Evolutionary conservation across 768 basidiomycete genomes (phyloP), one percentile per base, ranked within the genome.

Genomic region (Auricularia auricula-judae): DNA sequence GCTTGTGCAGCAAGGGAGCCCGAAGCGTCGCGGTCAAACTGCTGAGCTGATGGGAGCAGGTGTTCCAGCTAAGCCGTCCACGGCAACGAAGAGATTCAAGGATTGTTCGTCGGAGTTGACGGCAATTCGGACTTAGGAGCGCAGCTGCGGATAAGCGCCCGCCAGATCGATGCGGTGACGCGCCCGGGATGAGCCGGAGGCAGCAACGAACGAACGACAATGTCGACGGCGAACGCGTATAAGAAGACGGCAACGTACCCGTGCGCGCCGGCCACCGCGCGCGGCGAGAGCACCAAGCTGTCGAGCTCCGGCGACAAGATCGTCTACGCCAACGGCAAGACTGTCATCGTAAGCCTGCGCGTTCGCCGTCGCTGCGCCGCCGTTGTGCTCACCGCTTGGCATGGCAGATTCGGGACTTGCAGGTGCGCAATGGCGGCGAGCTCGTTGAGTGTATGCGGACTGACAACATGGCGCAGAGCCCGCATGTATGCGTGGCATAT

Each of bases 261-360:
- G n/a, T 81, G 84, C 69, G 88, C 86, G 69, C 90, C 90, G 2
- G 74, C 73, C 34, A 89, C 90, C 5, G 76, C 81, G 42, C 80
- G 92, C 44, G 88, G 90, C 21, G 75, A 76, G 63, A 80, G 86
- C 4, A 89, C 87, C 21, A 93, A 89, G 75, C 82, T 94, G 53
- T 84, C 84, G 66, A 81, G 82, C 63, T 82, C 74, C 75, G 90
- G 86, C 76, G 89, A 82, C 74, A 95, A 90, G 79, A 77, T 97
- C 66, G 82, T 91, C 16, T 97, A 98, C 68, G 81, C 88, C 2
- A 93, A 89, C 71, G 92, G 92, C 44, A 86, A 87, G 75, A 84
- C 84, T 10, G 86, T 97, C 61, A 85, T 96, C 70, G 93, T 96
- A 72, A 70, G 94, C 81, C 63, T 39, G 21, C 64, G 34, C 34